Conservation (phyloP, 1,284 basidiomycete genomes). For the Testicularia cyperi region DNA sequence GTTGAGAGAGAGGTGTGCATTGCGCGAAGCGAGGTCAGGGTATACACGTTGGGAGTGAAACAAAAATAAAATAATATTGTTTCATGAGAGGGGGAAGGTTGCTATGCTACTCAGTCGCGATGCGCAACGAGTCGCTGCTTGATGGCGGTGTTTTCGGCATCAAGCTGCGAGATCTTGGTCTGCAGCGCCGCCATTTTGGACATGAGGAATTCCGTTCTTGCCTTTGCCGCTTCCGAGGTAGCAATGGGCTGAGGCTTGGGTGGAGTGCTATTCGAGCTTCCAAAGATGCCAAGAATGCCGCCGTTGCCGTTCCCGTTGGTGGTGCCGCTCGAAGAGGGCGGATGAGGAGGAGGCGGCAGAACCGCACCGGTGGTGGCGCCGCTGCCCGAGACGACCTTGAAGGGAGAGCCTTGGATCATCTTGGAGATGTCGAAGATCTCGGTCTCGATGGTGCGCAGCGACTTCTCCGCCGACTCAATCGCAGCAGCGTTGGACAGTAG, state of each 20-base stretch:
- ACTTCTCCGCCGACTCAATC: conserved; percentile 70
- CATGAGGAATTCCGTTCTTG: conserved; percentile 71
- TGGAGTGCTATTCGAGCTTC: background rate
- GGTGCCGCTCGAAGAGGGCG: background rate
- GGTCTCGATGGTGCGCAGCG: conserved; percentile 72
- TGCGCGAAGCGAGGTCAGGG: too few species aligned
- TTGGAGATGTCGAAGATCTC: conserved; percentile 66
- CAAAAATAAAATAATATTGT: too few species aligned
- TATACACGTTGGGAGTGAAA: too few species aligned
- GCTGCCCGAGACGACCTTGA: conserved; percentile 49
- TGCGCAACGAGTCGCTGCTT: conserved; percentile 23
- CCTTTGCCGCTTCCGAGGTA: conserved; percentile 66
- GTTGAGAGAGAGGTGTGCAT: too few species aligned
- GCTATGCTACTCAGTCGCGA: conserved; percentile 4
- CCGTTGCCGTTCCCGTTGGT: conserved; percentile 2
- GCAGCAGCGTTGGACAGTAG: conserved; percentile 64
- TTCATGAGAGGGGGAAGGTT: too few species aligned
- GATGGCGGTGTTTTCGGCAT: conserved; percentile 23
- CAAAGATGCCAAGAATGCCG: conserved; percentile 2
- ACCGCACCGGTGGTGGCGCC: conserved; percentile 15
- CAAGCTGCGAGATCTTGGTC: conserved; percentile 65
- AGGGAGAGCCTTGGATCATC: conserved; percentile 55
- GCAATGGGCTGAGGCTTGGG: conserved; percentile 22
- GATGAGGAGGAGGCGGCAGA: conserved; percentile 1
- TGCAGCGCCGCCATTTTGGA: conserved; percentile 74